Conservation (phyloP, 805 yeast genomes). For the Saccharomycopsis sp. region DNA sequence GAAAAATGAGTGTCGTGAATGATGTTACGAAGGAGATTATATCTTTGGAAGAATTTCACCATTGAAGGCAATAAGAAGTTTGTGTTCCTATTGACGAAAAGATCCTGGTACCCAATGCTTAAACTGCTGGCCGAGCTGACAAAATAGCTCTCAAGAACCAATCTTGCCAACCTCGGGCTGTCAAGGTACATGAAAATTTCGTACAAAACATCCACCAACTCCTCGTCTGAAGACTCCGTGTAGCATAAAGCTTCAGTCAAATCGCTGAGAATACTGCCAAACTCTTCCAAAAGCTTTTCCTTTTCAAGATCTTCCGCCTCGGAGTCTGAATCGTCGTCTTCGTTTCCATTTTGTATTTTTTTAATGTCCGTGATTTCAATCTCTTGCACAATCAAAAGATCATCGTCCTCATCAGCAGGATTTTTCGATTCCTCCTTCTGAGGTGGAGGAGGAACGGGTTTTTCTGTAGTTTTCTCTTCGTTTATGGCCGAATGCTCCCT, state of each 20-base stretch:
- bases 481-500: slow-evolving; percentile 18
- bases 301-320: slow-evolving; percentile 27
- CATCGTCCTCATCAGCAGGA: slow-evolving; percentile 17
- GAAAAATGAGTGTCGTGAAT: slow-evolving; percentile 7
- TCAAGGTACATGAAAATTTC: slow-evolving; percentile 46
- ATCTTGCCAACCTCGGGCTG: slow-evolving; percentile 43
- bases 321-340: slow-evolving; percentile 18
- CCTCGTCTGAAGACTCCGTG: slow-evolving; percentile 54
- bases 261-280: slow-evolving; percentile 45
- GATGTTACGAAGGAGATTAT: slow-evolving; percentile 14
- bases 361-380: background rate
- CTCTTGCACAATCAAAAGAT: slow-evolving; percentile 23
- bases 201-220: slow-evolving; percentile 42
- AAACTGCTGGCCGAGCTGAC: slow-evolving; percentile 29
- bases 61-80: slow-evolving; percentile 28
- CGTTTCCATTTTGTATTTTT: slow-evolving; percentile 6
- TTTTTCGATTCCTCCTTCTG: background rate
- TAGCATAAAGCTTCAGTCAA: slow-evolving; percentile 57
- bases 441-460: no score
- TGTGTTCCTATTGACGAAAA: slow-evolving; percentile 21
- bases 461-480: background rate
- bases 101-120: slow-evolving; percentile 35
- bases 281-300: slow-evolving; percentile 28
- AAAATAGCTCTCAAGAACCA: slow-evolving; percentile 52
- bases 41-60: slow-evolving; percentile 10